Percentiles rank a stretch among this genome's conserved stretches.
These are phyloP conservation scores for Orychophragmus violaceus DNA, from an alignment of 345 rosid genomes.

Conservation along the genomic window DNA sequence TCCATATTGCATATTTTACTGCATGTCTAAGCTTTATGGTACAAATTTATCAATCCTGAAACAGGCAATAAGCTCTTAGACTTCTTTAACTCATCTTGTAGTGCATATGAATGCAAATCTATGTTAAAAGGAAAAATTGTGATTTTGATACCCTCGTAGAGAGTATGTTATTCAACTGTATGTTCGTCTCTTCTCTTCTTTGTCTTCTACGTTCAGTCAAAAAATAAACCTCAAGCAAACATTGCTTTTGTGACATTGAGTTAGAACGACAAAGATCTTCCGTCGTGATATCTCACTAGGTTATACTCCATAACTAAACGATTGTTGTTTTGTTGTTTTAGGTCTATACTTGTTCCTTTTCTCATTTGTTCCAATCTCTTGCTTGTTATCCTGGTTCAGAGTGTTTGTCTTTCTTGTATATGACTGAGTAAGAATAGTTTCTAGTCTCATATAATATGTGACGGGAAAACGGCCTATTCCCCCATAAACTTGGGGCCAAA, in stretches of 20 bases:
- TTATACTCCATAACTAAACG: conserved; percentile 33
- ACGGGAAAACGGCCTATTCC: no score
- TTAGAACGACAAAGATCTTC: conserved; percentile 96
- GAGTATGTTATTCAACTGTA: conserved; percentile 99
- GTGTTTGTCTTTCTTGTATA: no score
- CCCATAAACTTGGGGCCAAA: no score
- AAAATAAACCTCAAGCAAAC: neutral
- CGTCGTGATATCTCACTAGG: conserved; percentile 97
- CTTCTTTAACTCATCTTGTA: conserved; percentile 8
- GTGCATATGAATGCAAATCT: conserved; percentile 40
- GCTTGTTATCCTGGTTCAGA: no score
- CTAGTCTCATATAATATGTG: no score
- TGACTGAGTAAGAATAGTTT: no score
- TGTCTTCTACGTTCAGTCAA: neutral
- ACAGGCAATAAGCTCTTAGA: conserved; percentile 1
- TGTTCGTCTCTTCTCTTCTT: neutral
- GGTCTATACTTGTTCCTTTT: no score
- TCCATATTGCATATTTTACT: neutral
- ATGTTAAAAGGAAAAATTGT: conserved; percentile 84
- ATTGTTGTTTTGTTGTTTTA: no score
- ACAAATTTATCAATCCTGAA: neutral
- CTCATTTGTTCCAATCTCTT: no score
- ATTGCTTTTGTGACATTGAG: conserved; percentile 39
- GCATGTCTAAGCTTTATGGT: neutral
- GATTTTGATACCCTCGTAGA: conserved; percentile 95